These are phyloP conservation scores for Lichtheimia ornata DNA, from an alignment of 371 early-diverging fungal species.

Conservation along the genomic window DNA sequence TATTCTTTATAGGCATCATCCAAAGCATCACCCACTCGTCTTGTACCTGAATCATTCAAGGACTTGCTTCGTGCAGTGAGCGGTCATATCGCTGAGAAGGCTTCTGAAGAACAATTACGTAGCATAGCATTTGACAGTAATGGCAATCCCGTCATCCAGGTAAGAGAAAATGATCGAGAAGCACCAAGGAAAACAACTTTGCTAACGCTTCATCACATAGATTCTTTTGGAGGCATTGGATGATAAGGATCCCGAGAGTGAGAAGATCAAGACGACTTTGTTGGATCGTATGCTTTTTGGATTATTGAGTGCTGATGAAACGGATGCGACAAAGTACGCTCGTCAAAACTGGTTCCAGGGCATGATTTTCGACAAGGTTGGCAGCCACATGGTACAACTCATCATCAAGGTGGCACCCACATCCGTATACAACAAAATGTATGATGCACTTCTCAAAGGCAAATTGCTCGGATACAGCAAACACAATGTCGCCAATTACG, in stretches of 20 bases:
- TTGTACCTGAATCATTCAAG: constrained; percentile 66
- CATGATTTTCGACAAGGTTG: constrained; percentile 61
- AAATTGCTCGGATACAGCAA: constrained; percentile 64
- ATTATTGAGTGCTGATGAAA: constrained; percentile 49
- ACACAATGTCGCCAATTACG: constrained; percentile 81
- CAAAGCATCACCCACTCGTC: constrained; percentile 40
- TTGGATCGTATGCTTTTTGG: constrained; percentile 70
- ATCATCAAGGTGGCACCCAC: constrained; percentile 61
- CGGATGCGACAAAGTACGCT: constrained; percentile 24
- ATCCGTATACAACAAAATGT: constrained; percentile 66
- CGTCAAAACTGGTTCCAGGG: constrained; percentile 64
- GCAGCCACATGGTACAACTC: constrained; percentile 69
- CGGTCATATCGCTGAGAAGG: constrained; percentile 52
- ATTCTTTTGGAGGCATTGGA: constrained; percentile 60
- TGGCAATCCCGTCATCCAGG: constrained; percentile 80
- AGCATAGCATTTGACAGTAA: constrained; percentile 65
- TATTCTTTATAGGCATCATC: constrained; percentile 16
- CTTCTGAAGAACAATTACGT: constrained; percentile 62
- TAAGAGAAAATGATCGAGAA: constrained; percentile 7
- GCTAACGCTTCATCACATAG: constrained; percentile 2
- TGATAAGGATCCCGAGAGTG: constrained; percentile 43
- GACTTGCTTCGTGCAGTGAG: constrained; percentile 58
- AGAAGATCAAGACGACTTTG: constrained; percentile 51
- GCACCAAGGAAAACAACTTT: neutral
- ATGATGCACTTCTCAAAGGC: constrained; percentile 62